phyloP scores from a whole-genome alignment of 768 basidiomycete genomes.

The Termitomyces sp. region DNA sequence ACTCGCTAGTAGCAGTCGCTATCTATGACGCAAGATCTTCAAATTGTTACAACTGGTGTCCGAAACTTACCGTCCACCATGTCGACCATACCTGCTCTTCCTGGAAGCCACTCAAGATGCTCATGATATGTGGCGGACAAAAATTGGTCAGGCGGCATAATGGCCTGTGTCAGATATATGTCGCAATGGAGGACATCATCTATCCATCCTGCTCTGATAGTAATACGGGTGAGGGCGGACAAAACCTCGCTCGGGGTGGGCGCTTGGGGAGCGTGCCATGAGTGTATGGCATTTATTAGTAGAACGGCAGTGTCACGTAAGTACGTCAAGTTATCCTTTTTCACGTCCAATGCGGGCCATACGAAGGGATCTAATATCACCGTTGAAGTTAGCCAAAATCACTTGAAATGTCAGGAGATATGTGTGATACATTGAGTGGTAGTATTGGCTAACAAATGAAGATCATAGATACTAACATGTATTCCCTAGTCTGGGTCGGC shows the following conservation, averaged over 20 bases:
- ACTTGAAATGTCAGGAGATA: no score
- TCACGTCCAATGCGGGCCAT: not conserved
- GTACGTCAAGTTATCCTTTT: not conserved
- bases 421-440: no score
- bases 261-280: not conserved
- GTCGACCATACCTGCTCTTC: not conserved
- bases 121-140: not conserved
- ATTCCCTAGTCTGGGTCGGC: no score
- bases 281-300: not conserved
- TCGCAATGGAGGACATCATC: not conserved
- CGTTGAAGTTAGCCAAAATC: not conserved
- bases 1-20: no score
- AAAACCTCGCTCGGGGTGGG: not conserved
- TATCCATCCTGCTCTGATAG: not conserved
- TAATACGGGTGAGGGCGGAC: not conserved
- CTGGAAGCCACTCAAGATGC: not conserved
- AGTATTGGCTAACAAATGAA: no score
- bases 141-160: not conserved
- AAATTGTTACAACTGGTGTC: not conserved
- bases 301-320: not conserved
- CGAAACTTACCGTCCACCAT: not conserved
- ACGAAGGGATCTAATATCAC: not conserved
- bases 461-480: no score
- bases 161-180: no score
- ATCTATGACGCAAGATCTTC: not conserved